These are phyloP conservation scores for Candida incommunis DNA, from an alignment of 805 yeast genomes.

Conservation along the genomic window DNA sequence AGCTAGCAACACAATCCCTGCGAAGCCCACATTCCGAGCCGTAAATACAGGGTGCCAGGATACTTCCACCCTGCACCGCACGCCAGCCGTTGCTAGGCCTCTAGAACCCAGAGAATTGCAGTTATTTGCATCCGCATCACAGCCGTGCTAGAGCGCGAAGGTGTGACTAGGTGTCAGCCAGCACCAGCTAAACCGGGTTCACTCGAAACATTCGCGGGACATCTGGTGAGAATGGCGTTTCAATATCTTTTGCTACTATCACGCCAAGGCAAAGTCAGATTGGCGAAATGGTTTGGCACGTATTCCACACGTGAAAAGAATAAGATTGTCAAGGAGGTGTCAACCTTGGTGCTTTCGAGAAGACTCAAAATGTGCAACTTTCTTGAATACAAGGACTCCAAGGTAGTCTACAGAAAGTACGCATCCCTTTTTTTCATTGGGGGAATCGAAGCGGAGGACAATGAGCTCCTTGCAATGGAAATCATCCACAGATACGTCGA, in stretches of 20 bases:
- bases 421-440: conserved; percentile 86
- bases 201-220: too few species aligned
- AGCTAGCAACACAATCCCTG: too few species aligned
- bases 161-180: too few species aligned
- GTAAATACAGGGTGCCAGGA: too few species aligned
- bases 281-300: conserved; percentile 87
- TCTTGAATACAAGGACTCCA: conserved; percentile 69
- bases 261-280: conserved; percentile 88
- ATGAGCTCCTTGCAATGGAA: conserved; percentile 77
- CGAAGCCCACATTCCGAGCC: too few species aligned
- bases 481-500: conserved; percentile 88
- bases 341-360: conserved; percentile 72
- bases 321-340: conserved; percentile 69
- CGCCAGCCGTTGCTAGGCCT: too few species aligned
- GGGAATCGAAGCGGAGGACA: conserved; percentile 71
- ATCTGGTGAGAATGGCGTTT: conserved; percentile 61
- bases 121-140: too few species aligned
- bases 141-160: too few species aligned
- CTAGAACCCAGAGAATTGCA: too few species aligned
- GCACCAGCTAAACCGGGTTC: too few species aligned
- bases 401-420: conserved; percentile 80
- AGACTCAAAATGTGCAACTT: conserved; percentile 94
- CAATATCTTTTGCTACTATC: conserved; percentile 72
- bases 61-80: too few species aligned
- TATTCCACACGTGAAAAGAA: conserved; percentile 74